Conservation (phyloP, 106 monocot species). For the Ottelia alismoides region DNA sequence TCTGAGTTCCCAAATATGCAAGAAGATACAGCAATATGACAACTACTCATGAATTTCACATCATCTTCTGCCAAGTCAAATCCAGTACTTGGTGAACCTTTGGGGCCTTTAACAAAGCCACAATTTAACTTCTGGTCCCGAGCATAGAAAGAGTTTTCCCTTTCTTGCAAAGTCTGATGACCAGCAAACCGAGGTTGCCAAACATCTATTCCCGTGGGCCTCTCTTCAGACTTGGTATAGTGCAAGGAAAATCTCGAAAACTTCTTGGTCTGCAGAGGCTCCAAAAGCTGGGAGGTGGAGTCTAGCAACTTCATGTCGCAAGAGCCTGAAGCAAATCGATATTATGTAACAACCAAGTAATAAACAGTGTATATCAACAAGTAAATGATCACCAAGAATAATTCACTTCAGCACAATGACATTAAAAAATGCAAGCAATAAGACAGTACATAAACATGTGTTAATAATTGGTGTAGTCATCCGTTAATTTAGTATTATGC, state of each 20-base stretch:
- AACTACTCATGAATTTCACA: conserved; percentile 84
- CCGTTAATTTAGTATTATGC: too few relatives aligned
- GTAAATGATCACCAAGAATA: too few relatives aligned
- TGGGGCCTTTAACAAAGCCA: conserved; percentile 88
- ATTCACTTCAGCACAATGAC: too few relatives aligned
- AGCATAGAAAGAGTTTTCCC: conserved; percentile 72
- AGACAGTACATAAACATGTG: too few relatives aligned
- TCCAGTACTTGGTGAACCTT: conserved; percentile 68
- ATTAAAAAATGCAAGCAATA: too few relatives aligned
- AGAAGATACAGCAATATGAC: conserved; percentile 96
- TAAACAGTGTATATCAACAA: too few relatives aligned
- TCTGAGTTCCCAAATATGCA: conserved; percentile 99
- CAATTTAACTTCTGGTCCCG: conserved; percentile 87
- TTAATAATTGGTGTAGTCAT: too few relatives aligned
- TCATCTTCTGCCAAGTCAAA: conserved; percentile 94
- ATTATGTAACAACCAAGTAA: too few relatives aligned
- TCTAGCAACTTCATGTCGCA: conserved; percentile 94
- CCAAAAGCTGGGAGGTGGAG: conserved; percentile 64
- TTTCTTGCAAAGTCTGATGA: conserved; percentile 76
- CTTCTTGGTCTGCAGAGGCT: conserved; percentile 61
- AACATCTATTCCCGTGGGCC: conserved; percentile 24
- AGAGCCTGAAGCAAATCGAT: conserved; percentile 57
- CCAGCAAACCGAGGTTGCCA: conserved; percentile 95
- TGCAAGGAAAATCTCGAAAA: conserved; percentile 83
- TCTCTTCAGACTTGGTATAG: conserved; percentile 61